Base-by-base conservation (phyloP, 768 basidiomycete genomes). In the Lyophyllum shimeji region DNA sequence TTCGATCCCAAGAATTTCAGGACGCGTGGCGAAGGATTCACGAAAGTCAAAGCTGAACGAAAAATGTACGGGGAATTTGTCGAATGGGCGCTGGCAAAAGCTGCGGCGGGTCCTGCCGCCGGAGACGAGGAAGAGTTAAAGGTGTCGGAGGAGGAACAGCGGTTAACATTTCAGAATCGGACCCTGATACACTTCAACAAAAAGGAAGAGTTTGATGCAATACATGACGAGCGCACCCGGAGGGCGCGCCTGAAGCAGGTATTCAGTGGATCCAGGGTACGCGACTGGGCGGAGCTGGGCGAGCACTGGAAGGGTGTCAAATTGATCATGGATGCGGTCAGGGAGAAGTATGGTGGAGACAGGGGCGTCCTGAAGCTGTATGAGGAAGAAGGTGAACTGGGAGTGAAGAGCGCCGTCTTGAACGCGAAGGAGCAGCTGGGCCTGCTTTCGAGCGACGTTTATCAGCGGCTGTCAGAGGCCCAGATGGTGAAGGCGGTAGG, bases 31-130 rank as follows among this genome's bases (percentile, higher is more conserved):
- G 60, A 64, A 11, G 75, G 74, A 13, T 70, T 73, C 47, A 69
- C 63, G 60, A 83, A 82, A 59, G 76, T 75, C 48, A 76, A 73
- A 55, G 63, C 65, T 27, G 75, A 74, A 17, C 76, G 88, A 17
- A 69, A 60, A 39, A 86, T 89, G 85, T 87, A 85, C 61, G 65
- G 69, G 9, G 76, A 80, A 47, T 90, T 89, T 53, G 69, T 84
- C 4, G 60, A 70, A 7, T 88, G 80, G 78, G 79, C 74, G 9
- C 63, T 72, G 27, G 67, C 64, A 39, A 49, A 57, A 7, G 21
- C 65, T 8, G 53, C 58, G 40, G 56, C 13, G 9, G 17, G n/a
- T 45, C 33, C 11, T 2, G 18, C 52, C 7, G 53, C 59, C 8
- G 39, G 18, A 18, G 53, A 65, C 24, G 50, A 31, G 25, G 33